Evolutionary conservation across 2,329 filamentous ascomycete genomes (phyloP).

Genomic region (Orbilia ellipsospora): DNA sequence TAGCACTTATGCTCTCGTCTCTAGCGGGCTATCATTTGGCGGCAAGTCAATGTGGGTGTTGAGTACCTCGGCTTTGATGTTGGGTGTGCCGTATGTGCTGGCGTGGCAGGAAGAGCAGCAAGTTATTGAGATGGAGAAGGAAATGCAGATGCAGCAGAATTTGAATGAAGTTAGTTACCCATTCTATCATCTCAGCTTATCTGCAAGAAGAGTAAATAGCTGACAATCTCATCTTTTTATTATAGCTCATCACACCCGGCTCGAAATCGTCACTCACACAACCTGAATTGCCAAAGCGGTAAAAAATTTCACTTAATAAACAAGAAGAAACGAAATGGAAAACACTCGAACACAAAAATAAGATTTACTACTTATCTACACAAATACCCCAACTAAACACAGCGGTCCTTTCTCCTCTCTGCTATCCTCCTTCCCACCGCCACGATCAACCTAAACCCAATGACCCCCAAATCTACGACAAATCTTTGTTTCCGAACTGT

Average conservation of each 20-base stretch:
- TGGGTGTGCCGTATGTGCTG: constrained; percentile 92
- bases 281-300: constrained; percentile 51
- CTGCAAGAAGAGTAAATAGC: not conserved
- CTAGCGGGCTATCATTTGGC: constrained; percentile 74
- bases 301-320: not conserved
- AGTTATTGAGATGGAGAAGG: constrained; percentile 95
- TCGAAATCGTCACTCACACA: constrained; percentile 42
- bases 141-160: constrained; percentile 94
- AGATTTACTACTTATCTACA: too few relatives aligned
- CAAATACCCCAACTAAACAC: too few relatives aligned
- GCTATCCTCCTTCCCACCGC: too few relatives aligned
- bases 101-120: constrained; percentile 96
- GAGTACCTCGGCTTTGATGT: constrained; percentile 85
- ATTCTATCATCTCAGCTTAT: not conserved
- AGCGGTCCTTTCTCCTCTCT: too few relatives aligned
- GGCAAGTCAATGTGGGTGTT: constrained; percentile 92
- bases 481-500: not conserved
- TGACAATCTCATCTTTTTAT: not conserved
- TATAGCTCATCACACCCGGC: constrained; percentile 53
- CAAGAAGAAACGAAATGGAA: too few relatives aligned
- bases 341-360: too few relatives aligned
- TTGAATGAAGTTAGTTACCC: constrained; percentile 75
- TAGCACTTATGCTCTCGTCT: constrained; percentile 69
- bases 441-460: too few relatives aligned
- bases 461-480: too few relatives aligned